phyloP scores from a whole-genome alignment of 2,329 filamentous ascomycete species.

The Penicillium sp. region DNA sequence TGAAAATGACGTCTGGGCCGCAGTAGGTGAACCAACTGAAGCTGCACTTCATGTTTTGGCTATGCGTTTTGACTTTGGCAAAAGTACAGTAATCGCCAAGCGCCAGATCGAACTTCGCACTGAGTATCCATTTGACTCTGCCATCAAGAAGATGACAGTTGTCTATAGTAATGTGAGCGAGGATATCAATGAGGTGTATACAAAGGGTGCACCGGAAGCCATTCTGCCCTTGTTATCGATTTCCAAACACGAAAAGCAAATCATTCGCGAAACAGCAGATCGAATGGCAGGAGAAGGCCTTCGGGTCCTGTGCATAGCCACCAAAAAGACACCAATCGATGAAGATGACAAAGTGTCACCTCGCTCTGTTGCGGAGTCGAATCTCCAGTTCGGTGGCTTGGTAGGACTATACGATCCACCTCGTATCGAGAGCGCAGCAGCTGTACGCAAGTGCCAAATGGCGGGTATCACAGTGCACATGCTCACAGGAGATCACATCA shows the following conservation, averaged over 20 bases:
- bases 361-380: conserved; percentile 53
- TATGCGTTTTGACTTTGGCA: conserved; percentile 57
- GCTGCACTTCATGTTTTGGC: conserved; percentile 68
- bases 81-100: conserved; percentile 43
- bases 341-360: conserved; percentile 35
- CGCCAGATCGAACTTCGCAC: conserved; percentile 32
- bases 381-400: conserved; percentile 59
- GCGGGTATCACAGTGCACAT: conserved; percentile 61
- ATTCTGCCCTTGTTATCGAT: conserved; percentile 43
- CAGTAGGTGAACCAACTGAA: conserved; percentile 66
- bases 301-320: conserved; percentile 61
- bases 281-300: conserved; percentile 61
- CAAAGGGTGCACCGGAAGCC: conserved; percentile 64
- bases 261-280: conserved; percentile 47
- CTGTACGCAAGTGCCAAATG: conserved; percentile 55
- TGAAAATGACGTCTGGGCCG: conserved; percentile 50
- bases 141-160: conserved; percentile 67
- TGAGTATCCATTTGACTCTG: conserved; percentile 66
- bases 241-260: conserved; percentile 19
- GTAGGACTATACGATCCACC: conserved; percentile 64
- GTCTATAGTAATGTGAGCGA: conserved; percentile 48
- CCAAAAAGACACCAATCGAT: conserved; percentile 30
- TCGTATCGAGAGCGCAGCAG: conserved; percentile 58
- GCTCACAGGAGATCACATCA: conserved; percentile 59
- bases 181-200: conserved; percentile 49